Conservation (phyloP, 139 green algal genomes). For the Protoeuglena noctilucae region DNA sequence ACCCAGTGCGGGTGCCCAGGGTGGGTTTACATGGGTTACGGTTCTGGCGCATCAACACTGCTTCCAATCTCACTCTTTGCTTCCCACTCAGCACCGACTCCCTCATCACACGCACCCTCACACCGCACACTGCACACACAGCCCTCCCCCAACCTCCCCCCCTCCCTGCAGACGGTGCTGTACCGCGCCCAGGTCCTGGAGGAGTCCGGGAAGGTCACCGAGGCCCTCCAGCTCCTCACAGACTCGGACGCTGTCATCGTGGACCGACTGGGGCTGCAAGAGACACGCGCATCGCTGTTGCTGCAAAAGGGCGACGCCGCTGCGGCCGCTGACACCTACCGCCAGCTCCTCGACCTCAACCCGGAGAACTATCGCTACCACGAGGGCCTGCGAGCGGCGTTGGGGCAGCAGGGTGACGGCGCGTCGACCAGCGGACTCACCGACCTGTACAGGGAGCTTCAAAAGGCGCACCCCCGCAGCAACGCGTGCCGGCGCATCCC, state of each 20-base stretch:
- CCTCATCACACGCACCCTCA: no score
- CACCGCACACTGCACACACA: no score
- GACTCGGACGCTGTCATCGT: conserved; percentile 36
- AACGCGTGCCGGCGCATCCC: conserved; percentile 48
- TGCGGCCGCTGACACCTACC: conserved; percentile 53
- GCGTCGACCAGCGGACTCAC: not conserved
- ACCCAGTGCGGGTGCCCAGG: no score
- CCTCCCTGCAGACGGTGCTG: no score
- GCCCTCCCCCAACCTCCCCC: no score
- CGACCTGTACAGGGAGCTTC: conserved; percentile 58
- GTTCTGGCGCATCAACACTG: no score
- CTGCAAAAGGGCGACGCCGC: conserved; percentile 18
- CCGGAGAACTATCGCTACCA: conserved; percentile 68
- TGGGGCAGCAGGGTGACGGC: conserved; percentile 12
- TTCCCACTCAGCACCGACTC: no score
- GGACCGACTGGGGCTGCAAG: conserved; percentile 50
- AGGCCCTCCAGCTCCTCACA: conserved; percentile 47
- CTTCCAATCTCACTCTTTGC: no score
- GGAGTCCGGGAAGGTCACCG: conserved; percentile 44
- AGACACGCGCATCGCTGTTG: conserved; percentile 44
- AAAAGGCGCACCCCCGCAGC: conserved; percentile 36
- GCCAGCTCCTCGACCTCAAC: conserved; percentile 46
- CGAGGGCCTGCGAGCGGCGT: conserved; percentile 32
- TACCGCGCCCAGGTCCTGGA: conserved; percentile 35
- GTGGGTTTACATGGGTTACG: no score